phyloP scores from a whole-genome alignment of 139 green algal genomes.

The Coelastrella sp. region DNA sequence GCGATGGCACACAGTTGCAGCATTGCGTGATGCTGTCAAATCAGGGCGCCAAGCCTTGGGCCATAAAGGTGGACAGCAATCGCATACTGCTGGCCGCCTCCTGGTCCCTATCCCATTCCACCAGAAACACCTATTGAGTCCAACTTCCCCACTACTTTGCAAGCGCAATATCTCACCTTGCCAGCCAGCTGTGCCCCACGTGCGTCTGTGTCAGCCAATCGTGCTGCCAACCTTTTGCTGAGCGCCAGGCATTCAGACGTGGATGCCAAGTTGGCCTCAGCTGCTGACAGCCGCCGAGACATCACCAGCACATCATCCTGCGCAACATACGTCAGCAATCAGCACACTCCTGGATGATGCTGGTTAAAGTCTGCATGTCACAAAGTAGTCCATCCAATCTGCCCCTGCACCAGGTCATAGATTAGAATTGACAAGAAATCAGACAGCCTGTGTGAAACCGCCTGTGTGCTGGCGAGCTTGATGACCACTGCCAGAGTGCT shows the following conservation, averaged over 20 bases:
- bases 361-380: too few species aligned
- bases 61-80: too few species aligned
- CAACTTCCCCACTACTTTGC: too few species aligned
- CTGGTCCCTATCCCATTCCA: too few species aligned
- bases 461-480: background rate
- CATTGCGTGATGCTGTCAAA: too few species aligned
- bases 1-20: background rate
- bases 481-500: background rate
- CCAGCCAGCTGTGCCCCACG: background rate
- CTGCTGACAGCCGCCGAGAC: background rate
- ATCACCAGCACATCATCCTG: constrained; percentile 20
- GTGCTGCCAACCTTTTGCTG: constrained; percentile 13
- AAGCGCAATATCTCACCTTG: background rate
- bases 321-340: background rate
- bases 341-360: background rate
- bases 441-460: background rate
- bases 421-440: too few species aligned
- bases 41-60: too few species aligned
- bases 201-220: constrained; percentile 25
- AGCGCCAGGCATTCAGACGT: constrained; percentile 4
- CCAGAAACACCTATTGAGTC: too few species aligned
- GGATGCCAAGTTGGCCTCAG: background rate
- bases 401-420: too few species aligned
- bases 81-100: too few species aligned
- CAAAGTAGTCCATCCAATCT: too few species aligned